phyloP scores from a whole-genome alignment of 768 basidiomycete species.

The Termitomyces sp. region DNA sequence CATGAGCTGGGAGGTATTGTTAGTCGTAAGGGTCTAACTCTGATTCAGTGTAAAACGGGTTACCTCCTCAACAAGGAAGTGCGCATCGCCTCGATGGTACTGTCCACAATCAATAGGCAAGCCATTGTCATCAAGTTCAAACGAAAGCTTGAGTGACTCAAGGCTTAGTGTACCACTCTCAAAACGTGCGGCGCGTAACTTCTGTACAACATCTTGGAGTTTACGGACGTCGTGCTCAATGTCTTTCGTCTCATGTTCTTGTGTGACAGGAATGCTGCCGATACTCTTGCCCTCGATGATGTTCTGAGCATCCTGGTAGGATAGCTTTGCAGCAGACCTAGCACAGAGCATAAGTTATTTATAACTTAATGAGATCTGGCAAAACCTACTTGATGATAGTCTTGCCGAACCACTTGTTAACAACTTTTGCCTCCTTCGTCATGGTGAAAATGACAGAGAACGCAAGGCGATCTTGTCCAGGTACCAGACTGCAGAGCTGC shows the following conservation, averaged over 20 bases:
- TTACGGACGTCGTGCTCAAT: conserved; percentile 73
- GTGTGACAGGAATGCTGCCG: conserved; percentile 41
- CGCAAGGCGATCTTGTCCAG: conserved; percentile 83
- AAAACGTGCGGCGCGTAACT: conserved; percentile 66
- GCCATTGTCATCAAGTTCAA: conserved; percentile 75
- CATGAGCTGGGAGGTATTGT: conserved; percentile 71
- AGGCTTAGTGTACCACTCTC: conserved; percentile 76
- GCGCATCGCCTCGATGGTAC: conserved; percentile 62
- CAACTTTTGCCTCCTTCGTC: conserved; percentile 70
- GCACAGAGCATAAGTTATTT: conserved; percentile 8
- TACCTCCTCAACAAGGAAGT: conserved; percentile 87
- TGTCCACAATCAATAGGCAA: conserved; percentile 75
- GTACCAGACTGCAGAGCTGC: conserved; percentile 86
- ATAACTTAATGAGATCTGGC: neutral
- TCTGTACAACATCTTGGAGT: conserved; percentile 64
- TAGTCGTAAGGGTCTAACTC: neutral
- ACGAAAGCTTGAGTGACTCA: conserved; percentile 64
- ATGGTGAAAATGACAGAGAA: conserved; percentile 90
- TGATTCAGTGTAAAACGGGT: neutral
- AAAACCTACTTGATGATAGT: conserved; percentile 76
- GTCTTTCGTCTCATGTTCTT: conserved; percentile 52
- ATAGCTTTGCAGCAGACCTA: conserved; percentile 82
- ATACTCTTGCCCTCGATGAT: conserved; percentile 73
- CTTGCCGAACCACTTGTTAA: conserved; percentile 91
- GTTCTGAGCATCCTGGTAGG: conserved; percentile 77